Conservation (phyloP, 106 monocot species). For the Ottelia alismoides region DNA sequence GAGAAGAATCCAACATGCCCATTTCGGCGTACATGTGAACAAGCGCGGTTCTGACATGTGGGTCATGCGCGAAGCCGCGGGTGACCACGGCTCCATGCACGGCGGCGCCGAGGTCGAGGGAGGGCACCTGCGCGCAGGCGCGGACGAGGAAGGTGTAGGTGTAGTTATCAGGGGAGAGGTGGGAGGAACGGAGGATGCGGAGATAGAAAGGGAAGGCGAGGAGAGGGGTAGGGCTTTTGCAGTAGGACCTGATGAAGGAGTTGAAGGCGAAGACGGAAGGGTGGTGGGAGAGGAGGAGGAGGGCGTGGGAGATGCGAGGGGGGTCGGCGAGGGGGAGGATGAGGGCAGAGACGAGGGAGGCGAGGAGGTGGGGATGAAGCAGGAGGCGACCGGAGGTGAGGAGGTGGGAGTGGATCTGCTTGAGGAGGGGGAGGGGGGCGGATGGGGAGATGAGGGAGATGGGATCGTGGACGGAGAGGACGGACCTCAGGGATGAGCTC, state of each 20-base stretch:
- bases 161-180: conserved; percentile 27
- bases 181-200: conserved; percentile 4
- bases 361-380: conserved; percentile 1
- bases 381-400: conserved; percentile 14
- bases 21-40: background rate
- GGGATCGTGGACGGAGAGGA: background rate
- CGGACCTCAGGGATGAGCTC: background rate
- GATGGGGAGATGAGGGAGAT: background rate
- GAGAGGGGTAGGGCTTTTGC: background rate
- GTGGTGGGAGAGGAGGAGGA: background rate
- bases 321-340: conserved; percentile 12
- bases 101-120: conserved; percentile 1
- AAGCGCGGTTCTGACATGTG: background rate
- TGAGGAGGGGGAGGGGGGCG: background rate
- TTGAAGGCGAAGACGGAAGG: conserved; percentile 20
- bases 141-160: conserved; percentile 44
- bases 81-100: conserved; percentile 31
- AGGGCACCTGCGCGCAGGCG: conserved; percentile 12
- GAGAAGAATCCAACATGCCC: background rate
- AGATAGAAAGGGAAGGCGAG: conserved; percentile 5
- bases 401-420: conserved; percentile 32
- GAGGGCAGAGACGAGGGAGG: conserved; percentile 23
- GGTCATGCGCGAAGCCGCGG: conserved; percentile 19
- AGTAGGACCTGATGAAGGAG: conserved; percentile 25
- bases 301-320: conserved; percentile 13